phyloP scores from a whole-genome alignment of 2,329 filamentous ascomycete species.

The Ceratocystis cubensis region DNA sequence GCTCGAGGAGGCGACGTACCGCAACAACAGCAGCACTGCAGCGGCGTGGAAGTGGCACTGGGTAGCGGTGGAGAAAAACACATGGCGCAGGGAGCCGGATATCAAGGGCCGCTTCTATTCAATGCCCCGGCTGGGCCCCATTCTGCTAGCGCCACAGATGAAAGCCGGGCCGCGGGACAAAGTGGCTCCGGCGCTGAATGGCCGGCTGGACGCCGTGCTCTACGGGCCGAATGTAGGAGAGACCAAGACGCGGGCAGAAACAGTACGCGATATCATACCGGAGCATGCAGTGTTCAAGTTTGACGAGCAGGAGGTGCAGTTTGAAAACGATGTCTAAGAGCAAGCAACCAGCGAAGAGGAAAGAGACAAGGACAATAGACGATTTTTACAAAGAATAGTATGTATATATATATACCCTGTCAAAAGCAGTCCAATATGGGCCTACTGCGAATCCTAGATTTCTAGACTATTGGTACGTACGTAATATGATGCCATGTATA shows the following conservation, averaged over 20 bases:
- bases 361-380: background rate
- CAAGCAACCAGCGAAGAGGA: background rate
- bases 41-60: conserved; percentile 29
- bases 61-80: conserved; percentile 34
- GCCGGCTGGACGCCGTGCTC: conserved; percentile 32
- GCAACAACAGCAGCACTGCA: conserved; percentile 28
- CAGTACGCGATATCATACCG: conserved; percentile 34
- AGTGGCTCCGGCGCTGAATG: conserved; percentile 36
- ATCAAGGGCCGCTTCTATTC: conserved; percentile 48
- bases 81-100: conserved; percentile 35
- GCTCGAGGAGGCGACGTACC: conserved; percentile 32
- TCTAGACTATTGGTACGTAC: background rate
- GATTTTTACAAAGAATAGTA: background rate
- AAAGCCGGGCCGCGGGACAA: conserved; percentile 27
- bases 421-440: background rate
- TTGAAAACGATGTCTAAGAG: conserved; percentile 15
- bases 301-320: conserved; percentile 18
- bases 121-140: conserved; percentile 39
- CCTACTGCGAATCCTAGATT: background rate
- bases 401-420: conserved; percentile 1
- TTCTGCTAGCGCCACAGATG: conserved; percentile 34
- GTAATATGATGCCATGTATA: conserved; percentile 14
- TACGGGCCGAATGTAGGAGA: conserved; percentile 32
- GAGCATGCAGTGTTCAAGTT: conserved; percentile 12
- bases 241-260: conserved; percentile 32